Conservation (phyloP, 2,329 filamentous ascomycete species). For the Colletotrichum acutatum region DNA sequence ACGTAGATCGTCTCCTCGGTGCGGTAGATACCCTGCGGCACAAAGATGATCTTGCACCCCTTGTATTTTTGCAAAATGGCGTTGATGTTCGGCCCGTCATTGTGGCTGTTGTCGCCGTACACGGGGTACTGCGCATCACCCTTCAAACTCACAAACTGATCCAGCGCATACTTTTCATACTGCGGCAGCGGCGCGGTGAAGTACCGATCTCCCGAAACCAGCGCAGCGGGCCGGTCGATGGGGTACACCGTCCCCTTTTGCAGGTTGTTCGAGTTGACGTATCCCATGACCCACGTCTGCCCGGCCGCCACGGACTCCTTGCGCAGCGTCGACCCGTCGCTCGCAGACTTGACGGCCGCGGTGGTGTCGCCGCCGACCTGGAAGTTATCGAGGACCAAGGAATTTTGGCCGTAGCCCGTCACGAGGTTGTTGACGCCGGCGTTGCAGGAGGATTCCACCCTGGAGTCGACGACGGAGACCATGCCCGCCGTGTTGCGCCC, state of each 20-base stretch:
- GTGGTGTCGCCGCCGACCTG: conserved; percentile 37
- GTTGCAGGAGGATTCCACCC: conserved; percentile 37
- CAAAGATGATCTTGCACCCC: conserved; percentile 52
- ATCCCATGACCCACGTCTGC: conserved; percentile 43
- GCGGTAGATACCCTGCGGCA: conserved; percentile 45
- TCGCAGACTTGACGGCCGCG: conserved; percentile 38
- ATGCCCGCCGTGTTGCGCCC: conserved; percentile 40
- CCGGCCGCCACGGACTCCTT: conserved; percentile 35
- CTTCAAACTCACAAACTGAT: conserved; percentile 59
- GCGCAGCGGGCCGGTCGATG: conserved; percentile 43
- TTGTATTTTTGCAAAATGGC: conserved; percentile 44
- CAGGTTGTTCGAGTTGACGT: conserved; percentile 40
- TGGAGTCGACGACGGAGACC: conserved; percentile 45
- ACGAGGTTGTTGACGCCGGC: conserved; percentile 42
- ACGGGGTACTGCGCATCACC: conserved; percentile 51
- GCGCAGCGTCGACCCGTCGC: conserved; percentile 34
- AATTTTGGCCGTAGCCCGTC: conserved; percentile 41
- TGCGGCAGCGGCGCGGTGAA: conserved; percentile 47
- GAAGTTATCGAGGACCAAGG: conserved; percentile 44
- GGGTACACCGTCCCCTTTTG: conserved; percentile 44
- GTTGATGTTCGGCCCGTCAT: conserved; percentile 47
- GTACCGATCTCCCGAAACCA: conserved; percentile 48
- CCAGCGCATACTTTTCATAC: conserved; percentile 52
- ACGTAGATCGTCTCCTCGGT: conserved; percentile 28
- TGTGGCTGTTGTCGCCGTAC: conserved; percentile 52